Evolutionary conservation across 2,329 filamentous ascomycete genomes (phyloP).

Genomic region (Aspergillus floridensis): DNA sequence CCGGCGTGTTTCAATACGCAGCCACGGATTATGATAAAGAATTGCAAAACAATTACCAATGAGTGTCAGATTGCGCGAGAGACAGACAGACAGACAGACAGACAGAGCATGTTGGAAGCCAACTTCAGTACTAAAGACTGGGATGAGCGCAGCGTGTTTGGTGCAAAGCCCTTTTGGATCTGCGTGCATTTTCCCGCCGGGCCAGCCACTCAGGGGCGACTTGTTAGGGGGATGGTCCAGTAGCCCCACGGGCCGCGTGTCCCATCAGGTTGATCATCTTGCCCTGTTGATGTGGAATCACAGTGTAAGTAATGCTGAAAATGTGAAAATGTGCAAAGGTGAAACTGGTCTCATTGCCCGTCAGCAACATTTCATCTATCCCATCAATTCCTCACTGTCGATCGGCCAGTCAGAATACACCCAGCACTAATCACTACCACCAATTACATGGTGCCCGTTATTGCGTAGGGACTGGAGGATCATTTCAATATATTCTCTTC

Average conservation of each 20-base stretch:
- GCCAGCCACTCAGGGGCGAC: slow-evolving; percentile 16
- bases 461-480: neutral
- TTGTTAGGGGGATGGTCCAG: slow-evolving; percentile 3
- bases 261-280: slow-evolving; percentile 15
- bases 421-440: neutral
- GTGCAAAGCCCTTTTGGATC: slow-evolving; percentile 13
- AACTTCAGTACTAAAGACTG: neutral
- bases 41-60: neutral
- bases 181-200: slow-evolving; percentile 16
- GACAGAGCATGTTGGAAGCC: neutral
- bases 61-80: neutral
- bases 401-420: neutral
- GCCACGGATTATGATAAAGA: neutral
- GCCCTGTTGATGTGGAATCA: neutral
- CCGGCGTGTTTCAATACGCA: neutral
- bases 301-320: no score
- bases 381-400: neutral
- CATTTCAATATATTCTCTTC: neutral
- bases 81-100: neutral
- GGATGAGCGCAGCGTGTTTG: neutral
- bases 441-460: neutral
- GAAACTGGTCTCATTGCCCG: neutral
- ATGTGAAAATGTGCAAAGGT: neutral
- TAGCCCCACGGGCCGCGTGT: slow-evolving; percentile 27
- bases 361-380: neutral